Percentiles rank a stretch among this genome's conserved stretches.
These are phyloP conservation scores for Pneumocystis oryctolagi DNA, from an alignment of 1,139 yeast genomes.

Conservation along the genomic window DNA sequence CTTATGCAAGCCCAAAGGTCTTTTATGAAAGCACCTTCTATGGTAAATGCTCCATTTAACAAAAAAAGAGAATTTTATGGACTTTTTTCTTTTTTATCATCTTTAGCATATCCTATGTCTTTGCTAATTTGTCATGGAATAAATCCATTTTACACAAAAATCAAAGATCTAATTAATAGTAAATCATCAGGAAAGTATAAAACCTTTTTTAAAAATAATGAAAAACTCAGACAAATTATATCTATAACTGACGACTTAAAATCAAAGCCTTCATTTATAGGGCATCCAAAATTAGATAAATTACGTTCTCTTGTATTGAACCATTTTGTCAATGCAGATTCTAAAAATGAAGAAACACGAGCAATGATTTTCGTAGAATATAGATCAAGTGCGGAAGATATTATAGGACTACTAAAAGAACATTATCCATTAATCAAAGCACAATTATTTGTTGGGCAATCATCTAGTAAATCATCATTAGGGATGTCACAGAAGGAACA, in stretches of 20 bases:
- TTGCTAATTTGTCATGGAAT: slow-evolving; percentile 67
- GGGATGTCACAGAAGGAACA: slow-evolving; percentile 33
- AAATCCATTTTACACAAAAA: slow-evolving; percentile 44
- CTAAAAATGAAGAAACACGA: slow-evolving; percentile 35
- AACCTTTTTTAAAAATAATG: slow-evolving; percentile 43
- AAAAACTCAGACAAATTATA: slow-evolving; percentile 34
- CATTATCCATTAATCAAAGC: slow-evolving; percentile 39
- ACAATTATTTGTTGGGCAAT: slow-evolving; percentile 84
- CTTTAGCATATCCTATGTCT: slow-evolving; percentile 47
- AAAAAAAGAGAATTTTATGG: slow-evolving; percentile 19
- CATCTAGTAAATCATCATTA: slow-evolving; percentile 22
- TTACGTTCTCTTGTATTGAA: slow-evolving; percentile 13
- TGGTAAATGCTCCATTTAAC: slow-evolving; percentile 15
- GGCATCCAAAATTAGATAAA: slow-evolving; percentile 57
- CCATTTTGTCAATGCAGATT: slow-evolving; percentile 13
- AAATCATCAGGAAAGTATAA: slow-evolving; percentile 45
- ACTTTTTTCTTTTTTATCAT: slow-evolving; percentile 39
- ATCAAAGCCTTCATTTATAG: slow-evolving; percentile 31
- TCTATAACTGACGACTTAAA: slow-evolving; percentile 33
- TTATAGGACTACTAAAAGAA: slow-evolving; percentile 50
- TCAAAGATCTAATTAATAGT: slow-evolving; percentile 20
- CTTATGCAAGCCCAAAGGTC: slow-evolving; percentile 57
- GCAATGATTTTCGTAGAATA: slow-evolving; percentile 78
- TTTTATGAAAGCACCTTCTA: slow-evolving; percentile 17
- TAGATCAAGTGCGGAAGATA: slow-evolving; percentile 79